Percentiles rank a stretch among this genome's conserved stretches.
Conservation (phyloP, 306 rosid genomes). For the peach (Prunus persica) region Prunus_persica_NCBIv2 NC_034009.1:44916501-44917000, state of each 20-base stretch:
- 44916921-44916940: background rate
- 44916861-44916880: background rate
- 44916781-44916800: background rate
- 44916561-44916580: slow-evolving; percentile 45
- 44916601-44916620: slow-evolving; percentile 72
- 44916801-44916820: background rate
- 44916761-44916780: background rate
- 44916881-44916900: background rate
- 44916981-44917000: too few species aligned
- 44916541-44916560: slow-evolving; percentile 45
- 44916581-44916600: slow-evolving; percentile 45
- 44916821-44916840: background rate
- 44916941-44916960: background rate
- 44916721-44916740: background rate
- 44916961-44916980: background rate
- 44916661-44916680: slow-evolving; percentile 91
- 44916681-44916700: slow-evolving; percentile 86
- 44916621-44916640: slow-evolving; percentile 79
- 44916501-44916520: slow-evolving; percentile 27
- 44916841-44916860: background rate
- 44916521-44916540: slow-evolving; percentile 31
- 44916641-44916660: slow-evolving; percentile 88
- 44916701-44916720: slow-evolving; percentile 47
- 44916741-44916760: background rate
- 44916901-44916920: background rate